These are phyloP conservation scores for Cystobasidiaceae sp. DNA, from an alignment of 1,284 basidiomycete species.

Conservation along the genomic window DNA sequence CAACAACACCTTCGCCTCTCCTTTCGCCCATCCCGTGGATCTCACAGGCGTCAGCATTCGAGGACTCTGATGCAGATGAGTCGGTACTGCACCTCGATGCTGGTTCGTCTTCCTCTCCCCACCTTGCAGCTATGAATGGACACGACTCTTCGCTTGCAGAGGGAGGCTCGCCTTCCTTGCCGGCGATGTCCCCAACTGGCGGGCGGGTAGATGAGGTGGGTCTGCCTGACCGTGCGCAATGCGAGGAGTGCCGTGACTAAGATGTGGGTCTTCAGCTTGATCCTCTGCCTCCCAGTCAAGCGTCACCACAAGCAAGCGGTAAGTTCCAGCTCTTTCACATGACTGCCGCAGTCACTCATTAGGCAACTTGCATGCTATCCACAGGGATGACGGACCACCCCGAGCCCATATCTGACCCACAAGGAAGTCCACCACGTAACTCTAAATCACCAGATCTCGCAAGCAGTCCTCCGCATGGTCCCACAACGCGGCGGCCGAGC, in stretches of 20 bases:
- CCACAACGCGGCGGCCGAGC: too few relatives aligned
- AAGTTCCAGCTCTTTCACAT: not conserved
- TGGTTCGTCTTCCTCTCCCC: slow-evolving; percentile 17
- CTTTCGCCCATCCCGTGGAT: slow-evolving; percentile 30
- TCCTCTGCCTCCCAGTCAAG: slow-evolving; percentile 21
- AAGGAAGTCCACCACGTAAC: slow-evolving; percentile 24
- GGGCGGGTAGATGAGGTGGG: slow-evolving; percentile 28
- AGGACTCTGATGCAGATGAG: slow-evolving; percentile 15
- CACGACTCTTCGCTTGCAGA: slow-evolving; percentile 27
- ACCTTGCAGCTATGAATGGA: slow-evolving; percentile 13
- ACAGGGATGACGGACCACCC: slow-evolving; percentile 27
- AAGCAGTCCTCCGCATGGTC: too few relatives aligned
- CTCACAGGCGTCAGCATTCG: slow-evolving; percentile 42
- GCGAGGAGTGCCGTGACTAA: not conserved
- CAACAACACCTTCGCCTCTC: slow-evolving; percentile 45
- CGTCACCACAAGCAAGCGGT: slow-evolving; percentile 20
- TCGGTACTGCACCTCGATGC: not conserved
- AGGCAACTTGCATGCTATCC: not conserved
- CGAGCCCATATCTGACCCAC: slow-evolving; percentile 22
- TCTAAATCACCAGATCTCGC: slow-evolving; percentile 20
- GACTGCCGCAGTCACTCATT: not conserved
- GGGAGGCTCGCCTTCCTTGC: slow-evolving; percentile 21
- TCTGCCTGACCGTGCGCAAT: not conserved
- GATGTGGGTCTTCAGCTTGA: slow-evolving; percentile 10
- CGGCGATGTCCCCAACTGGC: slow-evolving; percentile 21